These are phyloP conservation scores for Curvularia lunata DNA, from an alignment of 2,329 filamentous ascomycete species.

Conservation along the genomic window DNA sequence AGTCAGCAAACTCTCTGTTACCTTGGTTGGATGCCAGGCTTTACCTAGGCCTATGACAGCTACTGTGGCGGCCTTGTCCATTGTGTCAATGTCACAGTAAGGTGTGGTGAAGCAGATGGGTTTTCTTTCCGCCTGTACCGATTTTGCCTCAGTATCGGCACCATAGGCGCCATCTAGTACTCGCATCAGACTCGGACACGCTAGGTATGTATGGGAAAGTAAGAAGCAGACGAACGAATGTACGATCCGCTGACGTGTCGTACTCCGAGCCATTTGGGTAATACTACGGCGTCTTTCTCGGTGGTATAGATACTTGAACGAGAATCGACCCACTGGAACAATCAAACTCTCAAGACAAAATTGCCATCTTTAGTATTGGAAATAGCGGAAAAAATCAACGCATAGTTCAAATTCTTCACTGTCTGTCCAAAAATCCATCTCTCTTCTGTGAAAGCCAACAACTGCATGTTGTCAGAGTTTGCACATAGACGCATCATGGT, in stretches of 20 bases:
- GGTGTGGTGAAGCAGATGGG: background rate
- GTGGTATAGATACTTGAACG: background rate
- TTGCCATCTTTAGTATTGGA: too few species aligned
- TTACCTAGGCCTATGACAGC: slow-evolving; percentile 25
- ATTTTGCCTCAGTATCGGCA: background rate
- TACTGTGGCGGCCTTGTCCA: slow-evolving; percentile 5
- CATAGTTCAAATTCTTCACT: too few species aligned
- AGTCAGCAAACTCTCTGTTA: background rate
- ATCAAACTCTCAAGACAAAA: too few species aligned
- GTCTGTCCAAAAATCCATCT: too few species aligned
- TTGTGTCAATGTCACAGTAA: background rate
- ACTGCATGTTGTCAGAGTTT: too few species aligned
- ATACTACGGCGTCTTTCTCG: background rate
- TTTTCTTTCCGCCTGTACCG: too few species aligned
- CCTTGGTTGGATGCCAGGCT: background rate
- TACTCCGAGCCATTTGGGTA: background rate
- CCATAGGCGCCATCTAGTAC: background rate
- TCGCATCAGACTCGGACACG: background rate
- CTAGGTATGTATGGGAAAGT: background rate
- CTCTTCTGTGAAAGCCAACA: too few species aligned
- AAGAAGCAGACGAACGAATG: background rate
- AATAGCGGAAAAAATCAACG: too few species aligned
- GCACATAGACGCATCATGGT: too few species aligned
- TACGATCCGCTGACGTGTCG: background rate
- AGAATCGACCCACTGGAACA: background rate